Conservation (phyloP, 179 eudicot genomes). For the Dionaea muscipula region DNA sequence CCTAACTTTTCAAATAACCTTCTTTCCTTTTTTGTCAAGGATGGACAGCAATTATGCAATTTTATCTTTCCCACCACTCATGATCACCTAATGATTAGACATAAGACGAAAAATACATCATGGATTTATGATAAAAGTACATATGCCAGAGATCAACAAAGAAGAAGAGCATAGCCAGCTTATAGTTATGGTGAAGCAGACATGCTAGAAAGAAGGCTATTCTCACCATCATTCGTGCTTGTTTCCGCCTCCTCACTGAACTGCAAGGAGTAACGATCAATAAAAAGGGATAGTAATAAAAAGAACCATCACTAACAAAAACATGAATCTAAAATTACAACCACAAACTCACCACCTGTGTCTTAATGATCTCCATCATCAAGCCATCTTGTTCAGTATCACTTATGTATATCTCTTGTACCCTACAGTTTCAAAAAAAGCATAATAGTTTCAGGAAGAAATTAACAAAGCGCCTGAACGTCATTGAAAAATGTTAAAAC, state of each 20-base stretch:
- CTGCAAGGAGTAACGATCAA: slow-evolving; percentile 35
- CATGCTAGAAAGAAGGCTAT: neutral
- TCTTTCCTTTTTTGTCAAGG: no score
- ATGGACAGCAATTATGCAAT: no score
- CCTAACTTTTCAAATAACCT: no score
- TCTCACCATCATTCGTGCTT: slow-evolving; percentile 46
- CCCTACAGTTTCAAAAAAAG: slow-evolving; percentile 25
- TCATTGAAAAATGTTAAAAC: neutral
- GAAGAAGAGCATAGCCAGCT: neutral
- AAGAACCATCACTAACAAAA: neutral
- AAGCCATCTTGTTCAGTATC: slow-evolving; percentile 23
- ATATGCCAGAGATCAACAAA: no score
- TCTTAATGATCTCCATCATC: slow-evolving; percentile 31
- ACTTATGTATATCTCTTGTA: slow-evolving; percentile 33
- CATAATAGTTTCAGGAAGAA: slow-evolving; percentile 1
- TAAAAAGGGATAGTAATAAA: slow-evolving; percentile 14
- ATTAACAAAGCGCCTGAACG: neutral
- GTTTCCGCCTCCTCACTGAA: slow-evolving; percentile 28
- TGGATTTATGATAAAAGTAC: no score
- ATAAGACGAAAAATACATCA: no score
- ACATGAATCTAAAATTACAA: neutral
- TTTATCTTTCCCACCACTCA: no score
- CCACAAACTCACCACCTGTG: slow-evolving; percentile 23
- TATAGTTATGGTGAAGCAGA: neutral
- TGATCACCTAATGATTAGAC: no score